Evolutionary conservation across 331 rosid species (phyloP).

Genomic region (Malus hybrid): DNA sequence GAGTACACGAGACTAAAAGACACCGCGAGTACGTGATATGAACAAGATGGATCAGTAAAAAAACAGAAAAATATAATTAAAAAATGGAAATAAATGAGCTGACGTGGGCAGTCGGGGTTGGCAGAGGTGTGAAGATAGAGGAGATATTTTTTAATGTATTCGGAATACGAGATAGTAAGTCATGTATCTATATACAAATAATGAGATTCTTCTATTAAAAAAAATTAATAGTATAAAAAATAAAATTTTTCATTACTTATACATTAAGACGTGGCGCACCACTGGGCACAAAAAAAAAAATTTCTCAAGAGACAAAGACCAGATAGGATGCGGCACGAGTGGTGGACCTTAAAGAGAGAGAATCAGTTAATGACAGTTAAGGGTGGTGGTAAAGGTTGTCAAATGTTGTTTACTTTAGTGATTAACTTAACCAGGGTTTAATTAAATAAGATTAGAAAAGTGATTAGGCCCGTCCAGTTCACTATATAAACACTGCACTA

Average conservation of each 20-base stretch:
- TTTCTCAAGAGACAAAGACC: no score
- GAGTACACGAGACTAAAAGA: not conserved
- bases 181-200: accelerated
- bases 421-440: constrained; percentile 42
- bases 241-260: accelerated
- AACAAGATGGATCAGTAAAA: not conserved
- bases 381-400: constrained; percentile 32
- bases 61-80: no score
- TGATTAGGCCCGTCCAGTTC: not conserved
- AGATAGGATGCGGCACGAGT: constrained; percentile 30
- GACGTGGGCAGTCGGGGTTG: not conserved
- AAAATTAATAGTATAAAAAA: no score
- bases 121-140: not conserved
- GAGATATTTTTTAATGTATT: not conserved
- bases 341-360: constrained; percentile 2
- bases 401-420: not conserved
- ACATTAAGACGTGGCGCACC: no score
- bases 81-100: not conserved
- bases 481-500: constrained; percentile 40
- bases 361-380: constrained; percentile 63
- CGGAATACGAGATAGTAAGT: accelerated
- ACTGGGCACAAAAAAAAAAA: no score
- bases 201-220: no score
- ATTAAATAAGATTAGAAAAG: not conserved
- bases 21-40: not conserved